Evolutionary conservation across 1,139 yeast species (phyloP), one percentile per base, ranked within the genome.

Genomic region (Diutina neorugosa): DNA sequence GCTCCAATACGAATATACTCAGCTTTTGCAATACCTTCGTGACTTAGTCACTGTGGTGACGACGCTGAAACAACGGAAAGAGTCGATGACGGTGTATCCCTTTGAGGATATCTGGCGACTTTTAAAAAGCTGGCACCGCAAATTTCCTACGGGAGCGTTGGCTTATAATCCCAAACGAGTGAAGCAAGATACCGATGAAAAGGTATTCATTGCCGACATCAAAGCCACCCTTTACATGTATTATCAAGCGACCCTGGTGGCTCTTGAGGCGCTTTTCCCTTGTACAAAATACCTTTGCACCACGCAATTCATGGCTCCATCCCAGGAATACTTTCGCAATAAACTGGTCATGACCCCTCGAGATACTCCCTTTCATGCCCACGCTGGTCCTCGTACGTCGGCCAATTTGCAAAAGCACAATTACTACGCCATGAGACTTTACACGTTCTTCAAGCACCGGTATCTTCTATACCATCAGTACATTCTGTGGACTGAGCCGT

Each of bases 231-330:
- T 68, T 23, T 63, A 60, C 54, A 57, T 62, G 53, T 68, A 67
- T 58, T 66, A 62, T 57, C 61, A 57, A 53, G 62, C 65, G 6
- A 54, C 68, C 21, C 63, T 66, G 2, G 64, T 61, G 1, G 59
- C 66, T 19, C 59, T 68, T 48, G 66, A 67, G 53, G 58, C 70
- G 2, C 57, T 63, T 3, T 63, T 67, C 53, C 70, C 71, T 6
- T 59, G 61, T 8, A 57, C 62, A 51, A 56, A 59, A 44, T 67
- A 67, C 53, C 52, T 66, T 41, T 67, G 62, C 56, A 61, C 65
- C 21, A 51, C 63, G 23, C 61, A 60, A 49, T 68, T 62, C 53
- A 56, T 64, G 53, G 58, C 64, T 2, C 61, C 67, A 11, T 56
- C 59, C 18, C 52, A 53, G 14, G 55, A 56, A 20, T 57, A 56